These are phyloP conservation scores for Arthrocladium fulminans DNA, from an alignment of 2,329 filamentous ascomycete species.

Conservation along the genomic window DNA sequence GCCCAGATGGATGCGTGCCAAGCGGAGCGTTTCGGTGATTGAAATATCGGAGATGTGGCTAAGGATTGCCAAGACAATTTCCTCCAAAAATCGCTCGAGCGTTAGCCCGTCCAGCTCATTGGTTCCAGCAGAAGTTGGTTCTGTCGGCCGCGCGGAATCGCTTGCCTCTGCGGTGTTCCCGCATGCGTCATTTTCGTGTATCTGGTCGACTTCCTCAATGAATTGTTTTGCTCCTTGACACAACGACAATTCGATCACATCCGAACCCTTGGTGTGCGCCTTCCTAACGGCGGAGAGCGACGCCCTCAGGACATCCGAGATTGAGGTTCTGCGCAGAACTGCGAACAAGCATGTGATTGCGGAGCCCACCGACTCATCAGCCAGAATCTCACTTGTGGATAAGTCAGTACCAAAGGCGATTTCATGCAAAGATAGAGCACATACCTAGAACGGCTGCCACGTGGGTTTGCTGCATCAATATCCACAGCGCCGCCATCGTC, in stretches of 20 bases:
- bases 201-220: constrained; percentile 9
- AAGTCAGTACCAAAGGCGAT: neutral
- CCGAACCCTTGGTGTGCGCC: constrained; percentile 10
- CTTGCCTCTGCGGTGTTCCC: neutral
- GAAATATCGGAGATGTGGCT: constrained; percentile 11
- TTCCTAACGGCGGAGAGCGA: constrained; percentile 14
- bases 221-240: constrained; percentile 18
- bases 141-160: neutral
- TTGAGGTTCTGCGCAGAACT: constrained; percentile 13
- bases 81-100: constrained; percentile 6
- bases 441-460: constrained; percentile 3
- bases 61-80: constrained; percentile 10
- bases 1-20: constrained; percentile 18
- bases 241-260: constrained; percentile 12
- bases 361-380: constrained; percentile 8
- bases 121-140: neutral
- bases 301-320: constrained; percentile 14
- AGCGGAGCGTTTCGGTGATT: constrained; percentile 16
- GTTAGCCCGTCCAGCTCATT: neutral
- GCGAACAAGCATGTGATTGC: constrained; percentile 20
- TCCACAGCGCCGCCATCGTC: constrained; percentile 60
- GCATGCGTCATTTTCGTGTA: neutral
- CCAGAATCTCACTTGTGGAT: neutral
- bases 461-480: constrained; percentile 44
- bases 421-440: constrained; percentile 2